Conservation (phyloP, 2,329 filamentous ascomycete genomes). For the Aureobasidium pullulans region DNA sequence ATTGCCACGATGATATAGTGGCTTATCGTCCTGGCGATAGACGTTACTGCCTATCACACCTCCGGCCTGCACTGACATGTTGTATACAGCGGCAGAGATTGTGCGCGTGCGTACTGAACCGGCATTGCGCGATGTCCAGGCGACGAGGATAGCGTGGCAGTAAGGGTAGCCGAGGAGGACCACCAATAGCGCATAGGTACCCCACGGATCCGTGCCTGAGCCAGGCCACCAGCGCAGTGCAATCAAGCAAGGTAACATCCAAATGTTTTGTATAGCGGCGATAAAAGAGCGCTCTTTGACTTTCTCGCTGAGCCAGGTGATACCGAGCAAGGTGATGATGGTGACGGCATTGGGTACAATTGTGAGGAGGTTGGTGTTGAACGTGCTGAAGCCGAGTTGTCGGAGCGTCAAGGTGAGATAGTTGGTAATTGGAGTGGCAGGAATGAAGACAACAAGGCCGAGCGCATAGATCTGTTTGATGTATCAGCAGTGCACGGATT, state of each 20-base stretch:
- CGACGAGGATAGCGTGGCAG: conserved; percentile 35
- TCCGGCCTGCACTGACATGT: conserved; percentile 40
- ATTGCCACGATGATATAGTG: conserved; percentile 38
- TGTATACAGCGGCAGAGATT: conserved; percentile 34
- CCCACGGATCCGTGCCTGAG: conserved; percentile 29
- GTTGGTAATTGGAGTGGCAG: conserved; percentile 40
- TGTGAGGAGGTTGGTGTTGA: conserved; percentile 55
- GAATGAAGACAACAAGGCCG: conserved; percentile 49
- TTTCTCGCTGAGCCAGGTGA: conserved; percentile 40
- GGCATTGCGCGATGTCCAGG: conserved; percentile 32
- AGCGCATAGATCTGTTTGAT: conserved; percentile 37
- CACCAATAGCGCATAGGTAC: conserved; percentile 30
- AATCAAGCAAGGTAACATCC: conserved; percentile 30
- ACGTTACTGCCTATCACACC: conserved; percentile 41
- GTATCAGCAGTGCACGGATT: conserved; percentile 45
- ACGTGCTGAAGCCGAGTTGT: conserved; percentile 51
- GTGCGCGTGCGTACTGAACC: conserved; percentile 34
- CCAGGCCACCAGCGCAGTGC: conserved; percentile 20
- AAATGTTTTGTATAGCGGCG: conserved; percentile 46
- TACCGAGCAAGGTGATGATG: conserved; percentile 35
- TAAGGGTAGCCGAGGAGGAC: conserved; percentile 34
- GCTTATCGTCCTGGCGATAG: conserved; percentile 41
- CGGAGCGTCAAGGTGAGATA: conserved; percentile 56
- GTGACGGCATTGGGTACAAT: conserved; percentile 41
- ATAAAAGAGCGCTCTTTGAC: conserved; percentile 42